A percentile compares a stretch with the other conserved stretches of the same genome.
These are phyloP conservation scores for Dictyostelium citrinum DNA, from an alignment of 78 protist species.

Conservation along the genomic window DNA sequence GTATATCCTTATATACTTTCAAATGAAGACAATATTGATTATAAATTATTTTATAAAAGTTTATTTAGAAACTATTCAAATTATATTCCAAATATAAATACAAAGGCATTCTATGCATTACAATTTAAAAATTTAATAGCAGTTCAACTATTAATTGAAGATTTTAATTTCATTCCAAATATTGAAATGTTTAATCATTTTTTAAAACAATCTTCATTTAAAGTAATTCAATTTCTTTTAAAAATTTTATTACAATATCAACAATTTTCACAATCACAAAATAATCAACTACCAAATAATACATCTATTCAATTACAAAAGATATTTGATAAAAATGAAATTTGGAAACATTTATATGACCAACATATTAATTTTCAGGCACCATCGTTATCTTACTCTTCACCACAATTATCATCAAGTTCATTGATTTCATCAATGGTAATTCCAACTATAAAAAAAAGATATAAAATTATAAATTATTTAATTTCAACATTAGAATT, in stretches of 20 bases:
- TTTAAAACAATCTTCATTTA: background rate
- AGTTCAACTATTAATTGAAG: background rate
- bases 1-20: background rate
- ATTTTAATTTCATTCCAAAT: background rate
- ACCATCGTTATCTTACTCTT: background rate
- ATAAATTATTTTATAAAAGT: background rate
- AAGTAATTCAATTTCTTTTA: background rate
- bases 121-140: background rate
- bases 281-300: background rate
- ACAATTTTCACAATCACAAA: background rate
- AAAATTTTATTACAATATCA: background rate
- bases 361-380: background rate
- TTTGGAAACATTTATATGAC: background rate
- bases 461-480: background rate
- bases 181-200: background rate
- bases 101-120: background rate
- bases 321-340: background rate
- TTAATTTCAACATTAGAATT: background rate
- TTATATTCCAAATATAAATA: background rate
- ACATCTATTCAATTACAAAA: background rate
- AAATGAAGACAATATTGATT: background rate
- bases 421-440: background rate
- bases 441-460: background rate
- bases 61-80: background rate
- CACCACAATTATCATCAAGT: background rate